These are phyloP conservation scores for Exsudoporus floridanus DNA, from an alignment of 1,284 basidiomycete species.

Conservation along the genomic window DNA sequence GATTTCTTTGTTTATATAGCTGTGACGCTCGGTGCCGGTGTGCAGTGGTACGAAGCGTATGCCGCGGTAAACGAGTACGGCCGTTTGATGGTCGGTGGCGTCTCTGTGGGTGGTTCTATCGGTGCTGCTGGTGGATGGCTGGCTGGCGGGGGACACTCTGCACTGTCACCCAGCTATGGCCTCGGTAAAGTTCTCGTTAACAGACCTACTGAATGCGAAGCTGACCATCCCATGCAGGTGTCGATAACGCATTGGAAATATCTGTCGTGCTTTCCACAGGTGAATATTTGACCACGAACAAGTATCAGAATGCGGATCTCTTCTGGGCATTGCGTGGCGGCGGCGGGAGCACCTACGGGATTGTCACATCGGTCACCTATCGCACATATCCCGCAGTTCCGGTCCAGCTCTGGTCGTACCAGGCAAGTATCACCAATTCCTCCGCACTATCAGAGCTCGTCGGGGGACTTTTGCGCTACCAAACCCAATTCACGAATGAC, in stretches of 20 bases:
- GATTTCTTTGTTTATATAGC: conserved; percentile 17
- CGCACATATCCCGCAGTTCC: conserved; percentile 36
- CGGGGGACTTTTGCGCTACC: conserved; percentile 32
- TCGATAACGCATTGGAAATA: conserved; percentile 43
- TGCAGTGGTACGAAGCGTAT: conserved; percentile 47
- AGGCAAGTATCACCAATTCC: conserved; percentile 26
- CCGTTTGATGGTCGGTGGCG: conserved; percentile 41
- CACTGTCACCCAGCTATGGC: conserved; percentile 42
- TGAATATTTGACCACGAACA: conserved; percentile 18
- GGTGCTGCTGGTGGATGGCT: conserved; percentile 44
- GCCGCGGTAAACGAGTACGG: conserved; percentile 34
- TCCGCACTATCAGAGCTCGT: conserved; percentile 14
- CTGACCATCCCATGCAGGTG: conserved; percentile 29
- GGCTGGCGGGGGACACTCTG: conserved; percentile 46
- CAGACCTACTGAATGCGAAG: background rate
- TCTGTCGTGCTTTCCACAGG: conserved; percentile 22
- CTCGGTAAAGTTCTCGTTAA: conserved; percentile 34
- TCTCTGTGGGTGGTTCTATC: conserved; percentile 38
- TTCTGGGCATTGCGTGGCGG: conserved; percentile 56
- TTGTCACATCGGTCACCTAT: conserved; percentile 28
- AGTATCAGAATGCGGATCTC: conserved; percentile 16
- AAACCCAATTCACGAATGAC: conserved; percentile 33
- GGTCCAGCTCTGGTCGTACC: conserved; percentile 22
- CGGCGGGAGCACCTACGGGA: conserved; percentile 40
- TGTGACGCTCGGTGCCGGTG: conserved; percentile 45